Base-by-base conservation (phyloP, 2,329 filamentous ascomycete species). In the Ilyonectria destructans region DNA sequence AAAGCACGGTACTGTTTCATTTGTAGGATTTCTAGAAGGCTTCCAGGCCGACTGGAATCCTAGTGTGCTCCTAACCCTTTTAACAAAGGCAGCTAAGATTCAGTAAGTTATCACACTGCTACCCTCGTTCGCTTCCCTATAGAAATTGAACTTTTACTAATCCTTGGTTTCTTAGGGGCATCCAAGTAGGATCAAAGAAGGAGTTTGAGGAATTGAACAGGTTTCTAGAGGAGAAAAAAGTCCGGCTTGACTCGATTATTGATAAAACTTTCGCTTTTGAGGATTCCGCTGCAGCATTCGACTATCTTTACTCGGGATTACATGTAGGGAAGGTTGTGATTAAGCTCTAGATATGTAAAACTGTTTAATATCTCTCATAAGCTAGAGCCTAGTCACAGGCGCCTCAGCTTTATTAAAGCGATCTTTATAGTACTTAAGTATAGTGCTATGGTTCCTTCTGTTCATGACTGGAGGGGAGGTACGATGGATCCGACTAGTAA, bases 241-340 rank as follows among this genome's bases (percentile, higher is more conserved):
- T 65, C 19, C 26, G 21, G 2, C 56, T 65, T 15, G 10, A 35
- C 9, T 29, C 62, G 2, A 54, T 60, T 9, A 40, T 65, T 6
- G 56, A 65, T 12, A 31, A 40, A 1, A 31, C 40, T 8, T 65
- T 55, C 15, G 6, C 62, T 2, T 65, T 65, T 23, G 17, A 48
- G 19, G 56, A 65, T 5, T 59, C 62, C 1, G 40, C 35, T 12
- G 49, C 48, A 6, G 62, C 62, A 15, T 65, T 58, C 10, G 49
- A 65, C 7, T 65, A 65, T 49, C 37, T 65, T 12, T 59, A 65
- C 21, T 59, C 62, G 2, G 62, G 62, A 13, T 55, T 31, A 10
- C 56, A 65, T 4, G 29, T 49, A 4, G 62, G 62, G 2, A 65
- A 65, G 17, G 56, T 65, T 17, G 49, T 65, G 1, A 65, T 65